Evolutionary conservation across 1,284 basidiomycete species (phyloP), one percentile per base, ranked within the genome.

Genomic region (Prillingera fragicola): DNA sequence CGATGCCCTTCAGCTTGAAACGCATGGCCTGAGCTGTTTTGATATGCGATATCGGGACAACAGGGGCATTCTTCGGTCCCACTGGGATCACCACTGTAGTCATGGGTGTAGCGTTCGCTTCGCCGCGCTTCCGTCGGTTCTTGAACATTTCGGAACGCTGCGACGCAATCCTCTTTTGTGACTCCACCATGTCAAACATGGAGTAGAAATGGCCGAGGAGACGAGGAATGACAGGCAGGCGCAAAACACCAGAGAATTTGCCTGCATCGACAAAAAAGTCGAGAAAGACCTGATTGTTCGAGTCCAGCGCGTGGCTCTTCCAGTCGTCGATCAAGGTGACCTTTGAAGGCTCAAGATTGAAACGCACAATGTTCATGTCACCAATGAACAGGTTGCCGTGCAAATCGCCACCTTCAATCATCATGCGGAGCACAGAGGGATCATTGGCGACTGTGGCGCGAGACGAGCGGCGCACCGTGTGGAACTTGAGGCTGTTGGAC

Each of bases 271-370:
- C 80, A 2, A 79, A 78, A 65, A 90, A 90, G 13, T 83, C 80
- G 10, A 94, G 77, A 15, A 77, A 77, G 5, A 91, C 74, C n/a
- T 80, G 80, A 5, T 77, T 76, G 24, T 78, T 74, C 27, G 74
- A 68, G n/a, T 74, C 67, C 33, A 74, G 58, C 13, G 68, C 50
- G 43, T 78, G 74, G 38, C 73, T 73, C 5, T 79, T 80, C 88
- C 88, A 92, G 60, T 92, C 86, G 57, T 94, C 88, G 51, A 77
- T 80, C 33, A 90, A 80, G 37, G 80, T 78, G 39, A 90, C 78
- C 45, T 79, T 75, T 23, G 88, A 69, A 0, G 89, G 87, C 58
- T 86, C 83, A 19, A 87, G 83, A 84, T 83, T 79, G 66, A 90
- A 88, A 45, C 84, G 79, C 22, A 90, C 70, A 24, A 91, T 71